phyloP scores from a whole-genome alignment of 371 early-diverging fungal genomes.

The Mucor plumbeus region DNA sequence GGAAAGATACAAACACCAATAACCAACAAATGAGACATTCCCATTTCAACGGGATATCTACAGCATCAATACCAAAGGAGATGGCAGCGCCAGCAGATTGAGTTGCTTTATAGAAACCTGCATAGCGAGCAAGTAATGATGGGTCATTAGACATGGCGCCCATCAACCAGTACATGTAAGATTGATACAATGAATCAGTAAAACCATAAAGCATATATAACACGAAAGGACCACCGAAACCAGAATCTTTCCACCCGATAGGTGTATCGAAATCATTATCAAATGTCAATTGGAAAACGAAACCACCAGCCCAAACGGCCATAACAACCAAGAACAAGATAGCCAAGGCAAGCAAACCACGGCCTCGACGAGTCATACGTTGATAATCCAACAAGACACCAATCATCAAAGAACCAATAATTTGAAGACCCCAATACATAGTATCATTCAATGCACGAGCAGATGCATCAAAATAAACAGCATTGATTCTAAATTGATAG shows the following conservation, averaged over 20 bases:
- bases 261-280: constrained; percentile 33
- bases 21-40: constrained; percentile 49
- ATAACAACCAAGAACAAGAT: constrained; percentile 55
- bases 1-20: constrained; percentile 40
- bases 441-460: constrained; percentile 70
- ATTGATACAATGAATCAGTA: constrained; percentile 73
- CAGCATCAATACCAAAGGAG: constrained; percentile 48
- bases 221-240: constrained; percentile 62
- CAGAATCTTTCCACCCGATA: constrained; percentile 32
- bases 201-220: constrained; percentile 72
- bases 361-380: constrained; percentile 49
- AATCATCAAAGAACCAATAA: constrained; percentile 60
- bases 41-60: constrained; percentile 36
- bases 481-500: constrained; percentile 64
- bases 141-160: constrained; percentile 78
- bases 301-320: constrained; percentile 68
- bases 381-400: constrained; percentile 63
- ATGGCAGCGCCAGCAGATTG: constrained; percentile 60
- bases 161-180: constrained; percentile 79
- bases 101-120: constrained; percentile 76
- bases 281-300: constrained; percentile 62
- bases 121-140: constrained; percentile 68
- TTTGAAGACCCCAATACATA: constrained; percentile 76
- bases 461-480: constrained; percentile 60
- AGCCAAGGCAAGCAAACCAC: constrained; percentile 60